A percentile compares a stretch with the other conserved stretches of the same genome.
Evolutionary conservation across 2,329 filamentous ascomycete species (phyloP).

Genomic region (Chaetothyriales sp.): DNA sequence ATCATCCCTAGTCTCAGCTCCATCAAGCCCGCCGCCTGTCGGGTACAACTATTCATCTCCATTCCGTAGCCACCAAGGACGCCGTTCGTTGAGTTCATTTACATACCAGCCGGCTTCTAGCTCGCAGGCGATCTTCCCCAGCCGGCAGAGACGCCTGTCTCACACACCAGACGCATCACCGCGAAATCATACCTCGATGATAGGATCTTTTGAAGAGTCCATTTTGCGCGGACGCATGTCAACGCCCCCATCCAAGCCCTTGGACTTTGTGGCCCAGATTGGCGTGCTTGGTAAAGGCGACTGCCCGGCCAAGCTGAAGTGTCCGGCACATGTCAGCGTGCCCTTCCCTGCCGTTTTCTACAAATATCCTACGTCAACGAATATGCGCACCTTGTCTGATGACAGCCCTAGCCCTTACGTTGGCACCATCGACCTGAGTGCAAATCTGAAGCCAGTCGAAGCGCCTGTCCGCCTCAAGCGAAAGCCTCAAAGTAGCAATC

Average conservation of each 20-base stretch:
- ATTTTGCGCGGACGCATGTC: slow-evolving; percentile 94
- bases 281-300: slow-evolving; percentile 80
- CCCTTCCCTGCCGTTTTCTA: slow-evolving; percentile 94
- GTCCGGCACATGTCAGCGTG: slow-evolving; percentile 77
- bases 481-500: slow-evolving; percentile 23
- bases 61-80: slow-evolving; percentile 57
- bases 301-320: slow-evolving; percentile 70
- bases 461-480: slow-evolving; percentile 18
- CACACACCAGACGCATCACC: slow-evolving; percentile 59
- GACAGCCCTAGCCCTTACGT: slow-evolving; percentile 94
- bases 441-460: slow-evolving; percentile 46
- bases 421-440: slow-evolving; percentile 79
- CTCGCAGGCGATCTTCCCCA: slow-evolving; percentile 37
- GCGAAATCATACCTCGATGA: slow-evolving; percentile 82
- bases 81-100: slow-evolving; percentile 55
- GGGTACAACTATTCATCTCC: neutral
- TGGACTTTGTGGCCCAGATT: slow-evolving; percentile 89
- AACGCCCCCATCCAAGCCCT: slow-evolving; percentile 77
- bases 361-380: slow-evolving; percentile 59
- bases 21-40: neutral
- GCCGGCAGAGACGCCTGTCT: slow-evolving; percentile 50
- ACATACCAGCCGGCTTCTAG: slow-evolving; percentile 32
- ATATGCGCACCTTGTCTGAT: slow-evolving; percentile 49
- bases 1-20: neutral
- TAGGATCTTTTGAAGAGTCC: slow-evolving; percentile 94